Base-by-base conservation (phyloP, 2,329 filamentous ascomycete species). In the Phoma sp. region DNA sequence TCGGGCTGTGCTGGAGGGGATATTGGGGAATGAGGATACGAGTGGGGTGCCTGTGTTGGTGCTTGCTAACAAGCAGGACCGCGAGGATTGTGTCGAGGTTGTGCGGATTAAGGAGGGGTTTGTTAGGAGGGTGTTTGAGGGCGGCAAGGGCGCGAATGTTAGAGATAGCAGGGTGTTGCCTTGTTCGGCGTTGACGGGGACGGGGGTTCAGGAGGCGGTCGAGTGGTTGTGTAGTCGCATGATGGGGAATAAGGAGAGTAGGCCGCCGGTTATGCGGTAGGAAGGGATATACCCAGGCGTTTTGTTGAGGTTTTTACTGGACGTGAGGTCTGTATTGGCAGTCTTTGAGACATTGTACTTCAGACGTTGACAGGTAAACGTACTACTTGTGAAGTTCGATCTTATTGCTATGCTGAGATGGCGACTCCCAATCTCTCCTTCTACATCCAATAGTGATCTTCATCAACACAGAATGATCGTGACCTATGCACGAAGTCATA, bases 41-140 rank as follows among this genome's bases (percentile, higher is more conserved):
- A 91, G 92, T 67, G 94, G 95, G 12, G 92, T 99, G 58, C 95
- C 95, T 21, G 82, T 99, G 51, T 79, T 99, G 51, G 91, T 99
- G 43, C 79, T 99, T 62, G 95, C 95, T 58, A 99, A 99, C 75
- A 99, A 99, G 78, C 95, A 99, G 79, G 95, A 99, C 75, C 82
- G 94, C 2, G 95, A 99, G 77, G 95, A 98, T 76, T 98, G 94
- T 66, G 91, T 98, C 47, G 95, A 99, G 82, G 95, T 97, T 2
- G 94, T 98, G 57, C 83, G 92, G 62, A 97, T 99, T 73, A 99
- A 99, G 78, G 95, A 99, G 76, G 95, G 94, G 0, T 82, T 98
- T 50, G 93, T 99, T 46, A 89, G 96, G 77, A 92, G 90, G 79
- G 93, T 99, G 21, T 95, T 96, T 80, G 93, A 98, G 80, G 91